phyloP scores from a whole-genome alignment of 768 basidiomycete genomes.

The Russula olivacea region DNA sequence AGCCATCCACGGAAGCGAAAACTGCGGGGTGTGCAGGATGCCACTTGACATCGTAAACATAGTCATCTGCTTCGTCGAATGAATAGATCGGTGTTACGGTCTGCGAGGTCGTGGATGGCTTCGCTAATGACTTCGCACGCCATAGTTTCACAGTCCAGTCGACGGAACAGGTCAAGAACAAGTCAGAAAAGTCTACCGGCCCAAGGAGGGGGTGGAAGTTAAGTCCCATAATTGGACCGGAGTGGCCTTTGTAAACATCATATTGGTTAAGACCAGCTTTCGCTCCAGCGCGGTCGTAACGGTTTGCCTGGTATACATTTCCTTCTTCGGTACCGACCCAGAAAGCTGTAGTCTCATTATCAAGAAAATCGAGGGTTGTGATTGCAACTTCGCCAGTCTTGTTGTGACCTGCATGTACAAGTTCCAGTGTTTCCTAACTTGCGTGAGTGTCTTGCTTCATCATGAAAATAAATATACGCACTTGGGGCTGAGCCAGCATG shows the following conservation, averaged over 20 bases:
- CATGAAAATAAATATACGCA: constrained; percentile 30
- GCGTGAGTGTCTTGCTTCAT: constrained; percentile 1
- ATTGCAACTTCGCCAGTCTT: constrained; percentile 97
- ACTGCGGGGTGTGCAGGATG: constrained; percentile 92
- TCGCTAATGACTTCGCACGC: constrained; percentile 74
- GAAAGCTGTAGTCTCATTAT: constrained; percentile 94
- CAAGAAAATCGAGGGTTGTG: constrained; percentile 89
- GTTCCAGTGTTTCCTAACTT: constrained; percentile 83
- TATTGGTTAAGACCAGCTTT: constrained; percentile 93
- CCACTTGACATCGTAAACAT: constrained; percentile 98
- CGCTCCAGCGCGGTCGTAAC: constrained; percentile 93
- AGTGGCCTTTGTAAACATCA: constrained; percentile 89
- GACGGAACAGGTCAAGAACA: constrained; percentile 88
- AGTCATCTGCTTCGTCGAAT: constrained; percentile 97
- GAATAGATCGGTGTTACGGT: constrained; percentile 75
- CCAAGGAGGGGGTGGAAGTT: constrained; percentile 92
- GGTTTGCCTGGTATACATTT: constrained; percentile 91
- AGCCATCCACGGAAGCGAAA: constrained; percentile 91
- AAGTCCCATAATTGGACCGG: constrained; percentile 89
- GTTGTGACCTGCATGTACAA: constrained; percentile 84
- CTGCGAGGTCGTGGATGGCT: constrained; percentile 55
- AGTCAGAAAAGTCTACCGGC: constrained; percentile 89
- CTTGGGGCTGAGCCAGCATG: constrained; percentile 98
- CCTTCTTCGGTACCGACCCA: constrained; percentile 99
- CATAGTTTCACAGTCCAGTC: constrained; percentile 99